Conservation (phyloP, 192 early-diverging fungal genomes). For the Rhizophagus prolifer region DNA sequence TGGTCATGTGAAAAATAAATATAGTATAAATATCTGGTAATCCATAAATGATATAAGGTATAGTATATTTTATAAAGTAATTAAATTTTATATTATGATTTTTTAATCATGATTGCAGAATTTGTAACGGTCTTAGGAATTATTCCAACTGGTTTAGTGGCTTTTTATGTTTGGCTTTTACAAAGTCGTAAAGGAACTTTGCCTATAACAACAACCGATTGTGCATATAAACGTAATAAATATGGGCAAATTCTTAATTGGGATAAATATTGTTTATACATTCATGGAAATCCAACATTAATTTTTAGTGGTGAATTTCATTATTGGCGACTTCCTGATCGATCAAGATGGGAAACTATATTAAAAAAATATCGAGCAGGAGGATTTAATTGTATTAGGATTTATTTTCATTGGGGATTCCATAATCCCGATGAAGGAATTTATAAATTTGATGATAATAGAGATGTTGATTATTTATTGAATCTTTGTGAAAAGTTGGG, state of each 20-base stretch:
- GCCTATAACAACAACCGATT: constrained; percentile 38
- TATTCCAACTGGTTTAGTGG: constrained; percentile 11
- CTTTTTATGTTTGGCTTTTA: constrained; percentile 17
- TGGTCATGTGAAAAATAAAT: too few relatives aligned
- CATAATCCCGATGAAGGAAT: constrained; percentile 73
- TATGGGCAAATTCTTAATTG: constrained; percentile 57
- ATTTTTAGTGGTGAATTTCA: constrained; percentile 82
- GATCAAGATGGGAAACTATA: constrained; percentile 61
- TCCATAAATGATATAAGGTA: too few relatives aligned
- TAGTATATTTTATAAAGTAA: too few relatives aligned
- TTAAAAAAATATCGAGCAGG: constrained; percentile 69
- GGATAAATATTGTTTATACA: constrained; percentile 67
- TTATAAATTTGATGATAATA: constrained; percentile 72
- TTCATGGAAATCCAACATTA: constrained; percentile 64
- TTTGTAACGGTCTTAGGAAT: neutral
- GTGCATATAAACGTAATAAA: constrained; percentile 40
- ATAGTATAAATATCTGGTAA: too few relatives aligned
- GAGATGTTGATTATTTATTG: constrained; percentile 73
- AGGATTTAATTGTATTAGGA: constrained; percentile 79
- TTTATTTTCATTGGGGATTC: constrained; percentile 90
- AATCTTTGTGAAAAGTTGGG: constrained; percentile 70
- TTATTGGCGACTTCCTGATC: constrained; percentile 80
- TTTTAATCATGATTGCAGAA: constrained; percentile 18
- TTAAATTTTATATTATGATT: neutral
- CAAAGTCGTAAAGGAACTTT: constrained; percentile 34